Conservation (phyloP, 1,284 basidiomycete genomes). For the Ustilago xerochloae region DNA sequence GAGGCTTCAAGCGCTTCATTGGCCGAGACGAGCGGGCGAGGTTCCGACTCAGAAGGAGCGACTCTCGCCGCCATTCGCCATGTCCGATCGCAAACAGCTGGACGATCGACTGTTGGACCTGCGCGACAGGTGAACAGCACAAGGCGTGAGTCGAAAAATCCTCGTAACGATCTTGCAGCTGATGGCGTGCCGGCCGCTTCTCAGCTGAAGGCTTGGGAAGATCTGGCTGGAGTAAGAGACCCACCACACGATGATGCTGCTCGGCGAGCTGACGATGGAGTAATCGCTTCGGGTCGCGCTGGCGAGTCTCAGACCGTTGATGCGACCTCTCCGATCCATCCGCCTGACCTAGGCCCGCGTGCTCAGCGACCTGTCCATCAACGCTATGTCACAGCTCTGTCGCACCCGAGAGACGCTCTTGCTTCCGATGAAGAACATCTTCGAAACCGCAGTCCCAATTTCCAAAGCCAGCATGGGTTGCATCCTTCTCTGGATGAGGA, state of each 20-base stretch:
- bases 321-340: background rate
- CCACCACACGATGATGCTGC: background rate
- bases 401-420: background rate
- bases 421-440: background rate
- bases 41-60: constrained; percentile 15
- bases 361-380: constrained; percentile 4
- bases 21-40: constrained; percentile 17
- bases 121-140: background rate
- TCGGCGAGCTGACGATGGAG: background rate
- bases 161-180: background rate
- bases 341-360: background rate
- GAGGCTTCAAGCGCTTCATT: constrained; percentile 14
- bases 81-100: background rate
- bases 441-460: background rate
- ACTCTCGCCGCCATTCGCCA: constrained; percentile 12
- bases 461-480: background rate
- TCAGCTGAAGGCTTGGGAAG: constrained; percentile 16
- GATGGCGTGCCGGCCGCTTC: background rate
- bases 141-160: background rate
- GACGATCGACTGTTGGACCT: too few relatives aligned
- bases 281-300: too few relatives aligned
- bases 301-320: background rate
- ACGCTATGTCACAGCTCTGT: constrained; percentile 17
- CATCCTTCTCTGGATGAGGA: background rate
- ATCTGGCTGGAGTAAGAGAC: constrained; percentile 1